Conservation (phyloP, 1,139 yeast genomes). For the Saccharomyces hybrid region DNA sequence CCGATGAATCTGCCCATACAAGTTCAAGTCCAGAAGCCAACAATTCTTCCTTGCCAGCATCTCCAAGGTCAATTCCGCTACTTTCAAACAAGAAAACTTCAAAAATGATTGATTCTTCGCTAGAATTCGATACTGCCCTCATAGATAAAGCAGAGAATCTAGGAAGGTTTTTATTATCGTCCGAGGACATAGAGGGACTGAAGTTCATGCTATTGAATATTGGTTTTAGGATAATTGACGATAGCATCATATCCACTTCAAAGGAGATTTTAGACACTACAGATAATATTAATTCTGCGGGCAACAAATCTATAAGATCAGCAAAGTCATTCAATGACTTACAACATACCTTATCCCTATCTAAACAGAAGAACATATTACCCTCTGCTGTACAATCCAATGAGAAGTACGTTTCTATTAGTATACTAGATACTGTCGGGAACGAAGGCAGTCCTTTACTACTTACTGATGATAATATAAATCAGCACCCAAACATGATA, state of each 20-base stretch:
- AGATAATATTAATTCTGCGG: not conserved
- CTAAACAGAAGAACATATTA: not conserved
- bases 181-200: constrained; percentile 40
- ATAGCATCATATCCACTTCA: constrained; percentile 22
- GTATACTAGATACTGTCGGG: not conserved
- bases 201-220: constrained; percentile 33
- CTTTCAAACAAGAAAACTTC: constrained; percentile 10
- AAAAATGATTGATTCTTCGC: constrained; percentile 15
- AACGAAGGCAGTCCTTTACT: not conserved
- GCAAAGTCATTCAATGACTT: constrained; percentile 13
- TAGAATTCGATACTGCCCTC: constrained; percentile 34
- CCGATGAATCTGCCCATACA: not conserved
- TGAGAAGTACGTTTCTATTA: constrained; percentile 1
- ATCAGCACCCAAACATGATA: constrained; percentile 22
- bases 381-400: constrained; percentile 1
- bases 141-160: constrained; percentile 31
- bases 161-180: constrained; percentile 37
- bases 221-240: constrained; percentile 26
- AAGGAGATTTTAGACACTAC: constrained; percentile 18
- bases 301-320: not conserved
- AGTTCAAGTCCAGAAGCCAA: not conserved
- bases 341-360: constrained; percentile 7
- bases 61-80: constrained; percentile 6
- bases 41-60: not conserved
- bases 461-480: constrained; percentile 8